phyloP scores from a whole-genome alignment of 2,329 filamentous ascomycete genomes.

The Didymella segeticola region DNA sequence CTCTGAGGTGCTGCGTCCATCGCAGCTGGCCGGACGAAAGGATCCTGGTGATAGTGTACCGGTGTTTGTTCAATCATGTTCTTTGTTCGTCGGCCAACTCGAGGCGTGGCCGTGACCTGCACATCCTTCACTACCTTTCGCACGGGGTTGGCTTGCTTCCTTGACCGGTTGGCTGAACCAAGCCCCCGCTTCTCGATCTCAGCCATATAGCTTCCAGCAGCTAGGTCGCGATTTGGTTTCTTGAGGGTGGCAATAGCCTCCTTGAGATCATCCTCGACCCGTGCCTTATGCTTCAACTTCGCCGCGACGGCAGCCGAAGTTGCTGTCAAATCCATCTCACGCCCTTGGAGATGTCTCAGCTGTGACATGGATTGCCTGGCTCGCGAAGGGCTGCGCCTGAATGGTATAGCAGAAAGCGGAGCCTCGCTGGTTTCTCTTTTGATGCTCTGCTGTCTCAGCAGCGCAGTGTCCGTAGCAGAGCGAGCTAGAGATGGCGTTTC shows the following conservation, averaged over 20 bases:
- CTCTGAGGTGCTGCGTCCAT: constrained; percentile 32
- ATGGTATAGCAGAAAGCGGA: constrained; percentile 58
- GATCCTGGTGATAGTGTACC: constrained; percentile 34
- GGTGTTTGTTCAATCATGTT: constrained; percentile 42
- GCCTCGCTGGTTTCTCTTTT: constrained; percentile 74
- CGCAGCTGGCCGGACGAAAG: constrained; percentile 27
- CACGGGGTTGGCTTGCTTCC: constrained; percentile 37
- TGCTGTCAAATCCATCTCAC: constrained; percentile 63
- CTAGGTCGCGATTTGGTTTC: constrained; percentile 76
- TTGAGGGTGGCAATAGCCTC: constrained; percentile 76
- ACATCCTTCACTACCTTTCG: constrained; percentile 43
- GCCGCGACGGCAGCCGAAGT: constrained; percentile 60
- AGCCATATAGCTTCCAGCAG: constrained; percentile 71
- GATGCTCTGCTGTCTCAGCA: constrained; percentile 58
- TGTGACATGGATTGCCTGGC: constrained; percentile 48
- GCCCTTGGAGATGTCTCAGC: constrained; percentile 55
- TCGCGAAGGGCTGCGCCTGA: constrained; percentile 54
- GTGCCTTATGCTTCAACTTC: constrained; percentile 69
- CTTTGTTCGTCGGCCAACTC: constrained; percentile 41
- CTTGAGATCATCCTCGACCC: constrained; percentile 72
- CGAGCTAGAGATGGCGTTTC: constrained; percentile 69
- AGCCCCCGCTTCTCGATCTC: constrained; percentile 66
- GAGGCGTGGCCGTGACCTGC: constrained; percentile 54
- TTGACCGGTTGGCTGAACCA: constrained; percentile 31
- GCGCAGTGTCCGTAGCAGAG: constrained; percentile 68